These are phyloP conservation scores for Cyclocybe aegerita DNA, from an alignment of 768 basidiomycete species.

Conservation along the genomic window DNA sequence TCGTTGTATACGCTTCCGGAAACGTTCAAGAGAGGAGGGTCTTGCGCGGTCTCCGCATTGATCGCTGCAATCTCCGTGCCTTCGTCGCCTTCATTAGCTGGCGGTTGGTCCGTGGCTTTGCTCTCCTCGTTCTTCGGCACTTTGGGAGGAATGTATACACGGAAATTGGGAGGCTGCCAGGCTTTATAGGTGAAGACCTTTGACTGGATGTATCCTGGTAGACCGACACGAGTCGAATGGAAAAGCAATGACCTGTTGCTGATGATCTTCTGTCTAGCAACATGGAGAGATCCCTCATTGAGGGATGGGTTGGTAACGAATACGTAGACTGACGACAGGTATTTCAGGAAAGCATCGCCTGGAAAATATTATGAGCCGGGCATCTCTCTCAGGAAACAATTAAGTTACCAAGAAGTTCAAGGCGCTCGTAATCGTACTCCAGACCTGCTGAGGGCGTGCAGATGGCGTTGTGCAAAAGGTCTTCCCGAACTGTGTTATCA, in stretches of 20 bases:
- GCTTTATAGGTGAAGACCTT: constrained; percentile 65
- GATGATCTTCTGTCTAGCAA: constrained; percentile 65
- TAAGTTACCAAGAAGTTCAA: constrained; percentile 74
- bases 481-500: constrained; percentile 57
- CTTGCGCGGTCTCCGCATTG: background rate
- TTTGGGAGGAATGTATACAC: constrained; percentile 19
- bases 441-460: constrained; percentile 68
- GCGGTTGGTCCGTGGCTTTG: background rate
- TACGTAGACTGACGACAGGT: constrained; percentile 69
- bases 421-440: constrained; percentile 79
- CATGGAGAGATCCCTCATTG: constrained; percentile 68
- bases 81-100: background rate
- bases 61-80: background rate
- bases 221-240: constrained; percentile 53
- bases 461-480: constrained; percentile 62
- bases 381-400: no score
- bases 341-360: constrained; percentile 88
- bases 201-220: constrained; percentile 73
- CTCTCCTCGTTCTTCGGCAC: constrained; percentile 4
- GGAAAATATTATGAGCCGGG: constrained; percentile 8
- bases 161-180: constrained; percentile 60
- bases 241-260: constrained; percentile 68
- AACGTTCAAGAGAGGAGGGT: no score
- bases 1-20: no score
- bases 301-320: constrained; percentile 67